Base-by-base conservation (phyloP, 176 grass and related monocot species). In the Carex scoparia region DNA sequence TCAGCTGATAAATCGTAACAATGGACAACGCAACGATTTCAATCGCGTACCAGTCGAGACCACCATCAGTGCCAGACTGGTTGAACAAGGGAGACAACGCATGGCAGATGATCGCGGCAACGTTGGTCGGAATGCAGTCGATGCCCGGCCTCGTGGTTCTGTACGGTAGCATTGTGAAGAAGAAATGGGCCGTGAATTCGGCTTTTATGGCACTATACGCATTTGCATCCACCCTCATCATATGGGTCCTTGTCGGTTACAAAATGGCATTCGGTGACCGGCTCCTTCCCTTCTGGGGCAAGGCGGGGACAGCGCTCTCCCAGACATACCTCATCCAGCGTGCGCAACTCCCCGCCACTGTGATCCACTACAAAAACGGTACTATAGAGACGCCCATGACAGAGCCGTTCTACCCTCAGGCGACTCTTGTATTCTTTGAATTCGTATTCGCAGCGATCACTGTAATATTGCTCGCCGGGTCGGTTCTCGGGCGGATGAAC, bases 101-200 rank as follows among this genome's bases (percentile, higher is more conserved):
- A 13, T 94, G 89, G 92, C 89, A 94, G 87, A 65, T 94, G 78
- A 70, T 65, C 0, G 87, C 89, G 0, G 92, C 87, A 1, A 94
- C 92, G 9, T 56, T 94, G 1, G 87, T 94, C 1, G 89, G 89
- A 27, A 51, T 89, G 28, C 92, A 94, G 73, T 87, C 87, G 75
- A 87, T 94, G 87, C 92, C 89, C 2, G 89, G 92, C 56, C 84
- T 94, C 40, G 92, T 91, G 7, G 89, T 94, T 86, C 84, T 94
- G 18, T 94, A 94, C 6, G 92, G 92, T 19, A 94, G 92, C 90
- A 92, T 94, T 14, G 92, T 94, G 35, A 94, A 94, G 88, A 94
- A 94, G 84, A 94, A 94, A 67, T 94, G 92, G 92, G 92, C 92
- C 0, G 89, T 94, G 49, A 94, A 94, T 88, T 94, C 92, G 0